phyloP scores from a whole-genome alignment of 441 rosid species.

The Theobroma grandiflorum region DNA sequence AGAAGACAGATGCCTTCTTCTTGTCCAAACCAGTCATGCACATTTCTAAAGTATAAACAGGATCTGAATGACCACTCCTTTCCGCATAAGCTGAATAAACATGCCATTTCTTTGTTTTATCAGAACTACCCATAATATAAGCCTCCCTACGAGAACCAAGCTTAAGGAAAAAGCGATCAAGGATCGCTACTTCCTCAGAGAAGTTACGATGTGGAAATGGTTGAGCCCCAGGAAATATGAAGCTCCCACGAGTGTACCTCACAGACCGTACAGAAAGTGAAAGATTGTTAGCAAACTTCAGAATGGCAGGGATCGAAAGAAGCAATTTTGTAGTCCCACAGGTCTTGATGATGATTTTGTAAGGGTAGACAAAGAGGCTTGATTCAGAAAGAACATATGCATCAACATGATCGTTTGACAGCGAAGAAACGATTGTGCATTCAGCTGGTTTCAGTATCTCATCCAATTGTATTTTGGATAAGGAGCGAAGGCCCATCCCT shows the following conservation, averaged over 20 bases:
- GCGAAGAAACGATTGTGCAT: slow-evolving; percentile 72
- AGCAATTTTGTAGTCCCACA: slow-evolving; percentile 84
- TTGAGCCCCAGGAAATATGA: slow-evolving; percentile 69
- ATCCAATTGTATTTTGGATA: slow-evolving; percentile 59
- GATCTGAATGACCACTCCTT: slow-evolving; percentile 7
- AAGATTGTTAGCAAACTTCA: slow-evolving; percentile 26
- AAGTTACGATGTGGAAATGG: slow-evolving; percentile 69
- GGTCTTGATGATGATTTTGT: slow-evolving; percentile 77
- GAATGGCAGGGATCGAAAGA: slow-evolving; percentile 62
- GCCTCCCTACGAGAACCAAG: slow-evolving; percentile 53
- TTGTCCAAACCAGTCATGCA: slow-evolving; percentile 73
- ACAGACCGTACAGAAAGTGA: slow-evolving; percentile 56
- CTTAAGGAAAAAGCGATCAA: slow-evolving; percentile 55
- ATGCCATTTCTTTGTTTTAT: slow-evolving; percentile 66
- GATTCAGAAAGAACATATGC: slow-evolving; percentile 84
- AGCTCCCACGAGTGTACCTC: slow-evolving; percentile 72
- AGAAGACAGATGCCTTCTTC: slow-evolving; percentile 64
- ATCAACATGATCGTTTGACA: slow-evolving; percentile 64
- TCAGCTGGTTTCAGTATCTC: slow-evolving; percentile 68
- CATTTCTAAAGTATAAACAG: slow-evolving; percentile 65
- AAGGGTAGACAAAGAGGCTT: slow-evolving; percentile 77
- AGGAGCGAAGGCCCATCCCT: slow-evolving; percentile 60
- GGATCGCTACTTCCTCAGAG: slow-evolving; percentile 68
- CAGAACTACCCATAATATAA: slow-evolving; percentile 55
- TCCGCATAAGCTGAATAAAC: slow-evolving; percentile 61